Evolutionary conservation across 2,329 filamentous ascomycete species (phyloP).

Genomic region (Trichoderma lentiforme): DNA sequence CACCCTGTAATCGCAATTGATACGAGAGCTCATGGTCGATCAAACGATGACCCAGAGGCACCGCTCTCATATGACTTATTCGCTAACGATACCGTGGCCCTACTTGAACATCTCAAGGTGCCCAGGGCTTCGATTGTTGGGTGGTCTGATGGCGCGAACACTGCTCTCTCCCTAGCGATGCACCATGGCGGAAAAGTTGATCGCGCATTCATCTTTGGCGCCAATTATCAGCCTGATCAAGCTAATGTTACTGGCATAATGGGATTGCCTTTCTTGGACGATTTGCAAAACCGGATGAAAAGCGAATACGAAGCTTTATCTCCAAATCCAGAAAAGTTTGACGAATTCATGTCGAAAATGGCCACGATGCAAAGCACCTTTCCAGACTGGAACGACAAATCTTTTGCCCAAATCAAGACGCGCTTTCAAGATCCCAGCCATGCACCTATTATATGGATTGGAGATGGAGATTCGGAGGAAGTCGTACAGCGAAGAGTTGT

Average conservation of each 20-base stretch:
- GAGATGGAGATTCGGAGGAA: background rate
- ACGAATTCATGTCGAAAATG: background rate
- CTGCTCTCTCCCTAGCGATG: background rate
- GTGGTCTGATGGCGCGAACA: constrained; percentile 12
- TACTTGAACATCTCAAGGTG: background rate
- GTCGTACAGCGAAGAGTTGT: background rate
- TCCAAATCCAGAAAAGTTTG: background rate
- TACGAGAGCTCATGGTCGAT: background rate
- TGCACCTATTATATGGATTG: background rate
- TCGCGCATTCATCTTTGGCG: background rate
- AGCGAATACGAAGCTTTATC: background rate
- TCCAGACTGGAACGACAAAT: background rate
- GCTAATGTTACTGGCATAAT: background rate
- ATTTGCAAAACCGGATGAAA: background rate
- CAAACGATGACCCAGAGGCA: background rate
- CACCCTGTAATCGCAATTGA: background rate
- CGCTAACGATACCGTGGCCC: background rate
- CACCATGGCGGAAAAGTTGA: background rate
- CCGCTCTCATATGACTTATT: background rate
- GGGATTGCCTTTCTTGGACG: background rate
- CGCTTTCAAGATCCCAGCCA: background rate
- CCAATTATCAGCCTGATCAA: constrained; percentile 4
- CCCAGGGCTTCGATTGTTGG: background rate
- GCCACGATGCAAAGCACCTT: background rate
- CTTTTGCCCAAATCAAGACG: background rate